Percentiles rank a stretch among this genome's conserved stretches.
Evolutionary conservation across 1,284 basidiomycete species (phyloP).

Genomic region (Sporisorium reilianum): DNA sequence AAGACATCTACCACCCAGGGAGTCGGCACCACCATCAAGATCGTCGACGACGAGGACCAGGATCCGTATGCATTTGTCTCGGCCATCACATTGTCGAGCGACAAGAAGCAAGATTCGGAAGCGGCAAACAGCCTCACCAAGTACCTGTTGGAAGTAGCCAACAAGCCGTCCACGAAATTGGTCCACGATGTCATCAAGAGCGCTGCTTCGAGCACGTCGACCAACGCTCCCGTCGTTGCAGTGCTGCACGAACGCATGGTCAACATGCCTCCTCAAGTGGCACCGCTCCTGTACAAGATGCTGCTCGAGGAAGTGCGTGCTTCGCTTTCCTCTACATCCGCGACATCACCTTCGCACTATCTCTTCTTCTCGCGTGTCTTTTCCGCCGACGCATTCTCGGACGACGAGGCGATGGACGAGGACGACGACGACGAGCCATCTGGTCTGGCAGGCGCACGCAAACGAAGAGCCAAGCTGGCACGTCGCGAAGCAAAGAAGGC

Average conservation of each 20-base stretch:
- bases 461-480: slow-evolving; percentile 48
- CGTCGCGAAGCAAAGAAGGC: slow-evolving; percentile 50
- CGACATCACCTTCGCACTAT: slow-evolving; percentile 45
- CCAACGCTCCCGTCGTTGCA: slow-evolving; percentile 44
- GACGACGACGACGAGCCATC: slow-evolving; percentile 58
- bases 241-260: slow-evolving; percentile 68
- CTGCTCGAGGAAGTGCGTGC: slow-evolving; percentile 55
- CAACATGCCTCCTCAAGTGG: slow-evolving; percentile 63
- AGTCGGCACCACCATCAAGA: slow-evolving; percentile 65
- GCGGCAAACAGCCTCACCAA: slow-evolving; percentile 36
- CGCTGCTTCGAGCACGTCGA: slow-evolving; percentile 34
- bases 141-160: slow-evolving; percentile 46
- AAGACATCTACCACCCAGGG: slow-evolving; percentile 40
- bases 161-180: slow-evolving; percentile 38
- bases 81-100: slow-evolving; percentile 42
- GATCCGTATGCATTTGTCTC: slow-evolving; percentile 67
- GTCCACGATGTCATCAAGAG: slow-evolving; percentile 47
- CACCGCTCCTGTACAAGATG: slow-evolving; percentile 66
- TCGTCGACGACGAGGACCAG: slow-evolving; percentile 62
- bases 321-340: slow-evolving; percentile 19
- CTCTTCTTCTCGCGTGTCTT: slow-evolving; percentile 67
- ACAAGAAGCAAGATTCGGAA: slow-evolving; percentile 20
- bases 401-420: slow-evolving; percentile 62
- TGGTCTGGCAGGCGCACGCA: slow-evolving; percentile 57
- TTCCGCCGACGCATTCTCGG: slow-evolving; percentile 60